Percentiles rank a stretch among this genome's conserved stretches.
Evolutionary conservation across 108 stramenopile genomes (phyloP).

Genomic region (Pseudonitzschia delicatissima): DNA sequence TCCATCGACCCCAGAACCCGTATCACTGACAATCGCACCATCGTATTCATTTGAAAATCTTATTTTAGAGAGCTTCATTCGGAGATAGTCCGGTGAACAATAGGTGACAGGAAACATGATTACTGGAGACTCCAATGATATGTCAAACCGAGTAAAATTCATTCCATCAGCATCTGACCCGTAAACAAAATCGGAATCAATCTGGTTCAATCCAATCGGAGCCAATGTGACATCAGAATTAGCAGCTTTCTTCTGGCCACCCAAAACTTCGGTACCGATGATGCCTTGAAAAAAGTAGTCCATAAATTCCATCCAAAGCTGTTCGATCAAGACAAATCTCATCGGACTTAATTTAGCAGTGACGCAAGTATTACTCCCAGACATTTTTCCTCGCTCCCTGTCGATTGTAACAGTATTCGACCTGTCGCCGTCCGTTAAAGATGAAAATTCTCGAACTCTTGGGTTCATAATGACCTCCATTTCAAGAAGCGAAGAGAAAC

Average conservation of each 20-base stretch:
- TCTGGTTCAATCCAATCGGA: not conserved
- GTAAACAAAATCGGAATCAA: constrained; percentile 1
- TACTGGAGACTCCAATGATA: constrained; percentile 57
- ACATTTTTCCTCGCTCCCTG: constrained; percentile 28
- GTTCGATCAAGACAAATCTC: constrained; percentile 74
- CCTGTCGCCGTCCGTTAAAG: constrained; percentile 5
- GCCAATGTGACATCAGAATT: not conserved
- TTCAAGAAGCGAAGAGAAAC: constrained; percentile 44
- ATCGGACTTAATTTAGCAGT: constrained; percentile 55
- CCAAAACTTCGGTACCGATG: constrained; percentile 70
- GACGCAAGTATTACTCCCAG: constrained; percentile 47
- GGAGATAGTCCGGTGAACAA: constrained; percentile 54
- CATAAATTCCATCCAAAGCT: constrained; percentile 76
- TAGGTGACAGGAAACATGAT: constrained; percentile 71
- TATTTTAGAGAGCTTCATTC: constrained; percentile 34
- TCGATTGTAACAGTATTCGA: constrained; percentile 31
- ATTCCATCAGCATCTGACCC: constrained; percentile 45
- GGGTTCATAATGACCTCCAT: constrained; percentile 42
- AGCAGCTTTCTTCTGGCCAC: constrained; percentile 24
- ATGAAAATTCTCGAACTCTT: constrained; percentile 17
- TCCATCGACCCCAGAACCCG: not conserved
- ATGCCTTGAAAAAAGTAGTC: constrained; percentile 84
- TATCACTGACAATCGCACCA: constrained; percentile 15
- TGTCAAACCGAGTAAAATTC: constrained; percentile 48
- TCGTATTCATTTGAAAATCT: constrained; percentile 39